These are phyloP conservation scores for Aethionema arabicum DNA, from an alignment of 345 rosid genomes.

Conservation along the genomic window DNA sequence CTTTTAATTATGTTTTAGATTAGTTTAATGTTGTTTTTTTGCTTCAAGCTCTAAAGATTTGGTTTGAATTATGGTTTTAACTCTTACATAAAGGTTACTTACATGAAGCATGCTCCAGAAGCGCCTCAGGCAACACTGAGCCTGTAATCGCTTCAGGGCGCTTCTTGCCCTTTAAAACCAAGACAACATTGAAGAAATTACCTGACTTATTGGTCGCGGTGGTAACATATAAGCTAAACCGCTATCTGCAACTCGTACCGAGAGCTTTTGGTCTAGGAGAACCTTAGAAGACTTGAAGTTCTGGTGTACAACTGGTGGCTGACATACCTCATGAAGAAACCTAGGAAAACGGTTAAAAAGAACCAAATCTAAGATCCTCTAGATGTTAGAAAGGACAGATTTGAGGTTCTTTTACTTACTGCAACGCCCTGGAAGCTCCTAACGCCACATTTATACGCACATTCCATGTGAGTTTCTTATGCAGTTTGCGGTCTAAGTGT, in stretches of 20 bases:
- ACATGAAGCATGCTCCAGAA: no score
- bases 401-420: conserved; percentile 54
- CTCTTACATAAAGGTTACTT: no score
- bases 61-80: no score
- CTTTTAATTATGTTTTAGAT: no score
- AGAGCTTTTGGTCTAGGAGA: conserved; percentile 69
- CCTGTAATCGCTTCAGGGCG: no score
- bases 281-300: conserved; percentile 79
- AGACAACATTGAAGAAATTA: conserved; percentile 26
- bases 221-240: conserved; percentile 67
- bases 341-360: conserved; percentile 39
- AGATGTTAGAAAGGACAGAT: not conserved
- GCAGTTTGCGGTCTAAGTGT: conserved; percentile 62
- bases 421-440: conserved; percentile 85
- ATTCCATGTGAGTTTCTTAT: conserved; percentile 69
- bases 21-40: no score
- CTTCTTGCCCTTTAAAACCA: not conserved
- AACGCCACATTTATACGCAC: conserved; percentile 68
- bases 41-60: no score
- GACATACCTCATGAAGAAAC: conserved; percentile 83
- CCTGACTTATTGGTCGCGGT: conserved; percentile 60
- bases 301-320: conserved; percentile 70
- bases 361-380: conserved; percentile 14
- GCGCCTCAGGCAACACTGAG: no score
- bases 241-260: conserved; percentile 70